phyloP scores from a whole-genome alignment of 495 filamentous ascomycete species.

The Talaromyces borbonicus region DNA sequence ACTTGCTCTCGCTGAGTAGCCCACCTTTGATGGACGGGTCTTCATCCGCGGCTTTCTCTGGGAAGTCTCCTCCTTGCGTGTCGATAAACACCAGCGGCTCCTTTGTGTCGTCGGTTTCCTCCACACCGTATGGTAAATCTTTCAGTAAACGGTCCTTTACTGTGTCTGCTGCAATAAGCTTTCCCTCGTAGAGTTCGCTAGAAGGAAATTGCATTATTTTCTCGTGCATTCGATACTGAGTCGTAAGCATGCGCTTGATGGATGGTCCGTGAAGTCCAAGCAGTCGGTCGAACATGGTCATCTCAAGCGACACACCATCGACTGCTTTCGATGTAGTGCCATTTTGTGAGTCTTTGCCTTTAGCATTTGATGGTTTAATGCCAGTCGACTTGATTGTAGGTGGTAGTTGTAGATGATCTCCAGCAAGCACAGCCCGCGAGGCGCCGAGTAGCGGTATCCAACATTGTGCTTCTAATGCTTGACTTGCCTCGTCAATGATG shows the following conservation, averaged over 20 bases:
- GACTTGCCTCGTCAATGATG: conserved; percentile 90
- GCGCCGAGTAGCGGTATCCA: conserved; percentile 86
- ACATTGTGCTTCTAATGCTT: conserved; percentile 93
- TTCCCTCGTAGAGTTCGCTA: conserved; percentile 71
- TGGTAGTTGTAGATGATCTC: conserved; percentile 89
- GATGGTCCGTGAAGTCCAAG: conserved; percentile 67
- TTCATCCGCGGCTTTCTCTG: conserved; percentile 47
- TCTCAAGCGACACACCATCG: conserved; percentile 56
- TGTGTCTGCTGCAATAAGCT: conserved; percentile 65
- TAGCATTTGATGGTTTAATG: conserved; percentile 12
- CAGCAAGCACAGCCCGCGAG: conserved; percentile 80
- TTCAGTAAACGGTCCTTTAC: conserved; percentile 68
- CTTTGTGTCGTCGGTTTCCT: conserved; percentile 75
- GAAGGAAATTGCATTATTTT: conserved; percentile 93
- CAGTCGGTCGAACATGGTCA: conserved; percentile 83
- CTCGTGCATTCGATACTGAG: conserved; percentile 97
- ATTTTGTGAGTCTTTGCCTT: conserved; percentile 39
- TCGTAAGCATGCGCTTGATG: conserved; percentile 94
- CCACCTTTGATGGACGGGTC: conserved; percentile 40
- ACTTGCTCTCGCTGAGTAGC: conserved; percentile 76
- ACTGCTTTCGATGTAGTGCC: conserved; percentile 15
- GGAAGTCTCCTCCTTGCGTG: conserved; percentile 89
- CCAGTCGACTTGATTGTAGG: conserved; percentile 76
- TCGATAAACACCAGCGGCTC: conserved; percentile 91
- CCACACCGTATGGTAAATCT: conserved; percentile 68